A percentile compares a stretch with the other conserved stretches of the same genome.
Conservation (phyloP, 2,329 filamentous ascomycete species). For the Pestalotiopsis sp. region DNA sequence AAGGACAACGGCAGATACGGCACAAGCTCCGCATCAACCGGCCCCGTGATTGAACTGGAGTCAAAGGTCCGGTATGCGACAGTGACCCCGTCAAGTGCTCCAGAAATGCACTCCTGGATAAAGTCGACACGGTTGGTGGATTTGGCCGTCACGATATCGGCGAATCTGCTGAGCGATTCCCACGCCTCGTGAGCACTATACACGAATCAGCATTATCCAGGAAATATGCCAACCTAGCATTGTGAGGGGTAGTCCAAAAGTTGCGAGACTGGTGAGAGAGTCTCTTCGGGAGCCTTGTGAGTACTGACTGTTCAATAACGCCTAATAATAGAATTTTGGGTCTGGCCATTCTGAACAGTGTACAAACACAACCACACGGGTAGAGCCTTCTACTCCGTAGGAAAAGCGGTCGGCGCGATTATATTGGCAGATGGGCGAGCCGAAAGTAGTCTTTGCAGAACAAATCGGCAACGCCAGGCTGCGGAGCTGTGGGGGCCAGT, state of each 20-base stretch:
- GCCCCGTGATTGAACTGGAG: constrained; percentile 60
- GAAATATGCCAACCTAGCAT: neutral
- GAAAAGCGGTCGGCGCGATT: neutral
- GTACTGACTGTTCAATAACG: constrained; percentile 44
- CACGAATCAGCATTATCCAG: neutral
- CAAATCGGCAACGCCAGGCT: neutral
- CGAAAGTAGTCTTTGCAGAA: neutral
- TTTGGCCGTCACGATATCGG: constrained; percentile 65
- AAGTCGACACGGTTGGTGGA: constrained; percentile 68
- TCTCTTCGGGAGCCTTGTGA: neutral
- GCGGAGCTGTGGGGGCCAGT: neutral
- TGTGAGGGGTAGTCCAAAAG: too few species aligned
- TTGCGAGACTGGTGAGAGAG: neutral
- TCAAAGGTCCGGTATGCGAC: constrained; percentile 73
- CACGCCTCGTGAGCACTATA: constrained; percentile 68
- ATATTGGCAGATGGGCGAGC: neutral
- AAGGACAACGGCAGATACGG: constrained; percentile 54
- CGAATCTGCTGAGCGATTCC: constrained; percentile 61
- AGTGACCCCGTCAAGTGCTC: constrained; percentile 65
- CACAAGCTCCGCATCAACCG: constrained; percentile 72
- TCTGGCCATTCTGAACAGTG: constrained; percentile 6
- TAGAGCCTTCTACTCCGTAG: neutral
- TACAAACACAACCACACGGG: neutral
- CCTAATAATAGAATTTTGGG: constrained; percentile 43
- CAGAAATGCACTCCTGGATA: constrained; percentile 66